Evolutionary conservation across 2,329 filamentous ascomycete species (phyloP), one percentile per base, ranked within the genome.

Genomic region (Venturia nashicola): DNA sequence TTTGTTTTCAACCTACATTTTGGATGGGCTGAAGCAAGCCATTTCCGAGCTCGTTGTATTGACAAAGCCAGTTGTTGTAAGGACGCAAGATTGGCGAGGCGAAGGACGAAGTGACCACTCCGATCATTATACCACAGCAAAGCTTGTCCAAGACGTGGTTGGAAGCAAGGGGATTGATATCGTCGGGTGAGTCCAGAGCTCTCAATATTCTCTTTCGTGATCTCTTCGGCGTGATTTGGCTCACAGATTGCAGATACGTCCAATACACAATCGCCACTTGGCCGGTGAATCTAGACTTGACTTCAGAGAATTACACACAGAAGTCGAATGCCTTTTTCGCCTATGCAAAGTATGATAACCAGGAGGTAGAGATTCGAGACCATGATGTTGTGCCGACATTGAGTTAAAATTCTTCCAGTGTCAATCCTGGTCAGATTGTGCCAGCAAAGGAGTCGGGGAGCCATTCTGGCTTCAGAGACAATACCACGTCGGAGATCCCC

Each of bases 41-140:
- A 64, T 72, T 43, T 62, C 62, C 6, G 62, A 59, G 1, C 66
- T 72, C 6, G 48, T 72, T 3, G 59, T 63, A 18, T 46, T 63
- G 46, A 69, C 65, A 20, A 63, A 63, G n/a, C 65, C 71, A 2
- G 65, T 64, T 2, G 54, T 68, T 20, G 66, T 72, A 20, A 67
- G 68, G 11, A 66, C 70, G 8, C 65, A 72, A 20, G 69, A 72
- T 61, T 65, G 68, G 64, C 67, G 68, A 61, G 68, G 68, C 5
- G 61, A 67, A 1, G 63, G 66, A 2, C 60, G 66, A 2, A 59
- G 69, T 5, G 65, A 61, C 57, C 54, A 57, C n/a, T 65, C 62
- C 40, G 70, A 72, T 40, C 70, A 73, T 23, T 63, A 68, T 11
- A 65, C 69, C 8, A 69, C 70, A 48, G 71, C 71, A 1, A 67